A percentile compares a stretch with the other conserved stretches of the same genome.
Conservation (phyloP, 345 rosid genomes). For the Rhodomyrtus tomentosa region DNA sequence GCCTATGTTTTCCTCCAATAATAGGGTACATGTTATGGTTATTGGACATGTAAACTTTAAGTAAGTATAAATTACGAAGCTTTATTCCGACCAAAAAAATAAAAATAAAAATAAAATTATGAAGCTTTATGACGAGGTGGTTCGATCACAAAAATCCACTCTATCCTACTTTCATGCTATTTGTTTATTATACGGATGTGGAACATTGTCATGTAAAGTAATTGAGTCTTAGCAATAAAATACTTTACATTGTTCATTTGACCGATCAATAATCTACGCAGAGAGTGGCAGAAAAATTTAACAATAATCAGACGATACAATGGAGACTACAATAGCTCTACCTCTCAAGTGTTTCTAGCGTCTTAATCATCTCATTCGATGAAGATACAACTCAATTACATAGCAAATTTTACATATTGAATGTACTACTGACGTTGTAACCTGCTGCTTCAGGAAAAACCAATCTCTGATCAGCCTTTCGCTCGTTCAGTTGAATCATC, state of each 20-base stretch:
- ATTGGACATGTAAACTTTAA: neutral
- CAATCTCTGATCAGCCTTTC: neutral
- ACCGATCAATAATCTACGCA: neutral
- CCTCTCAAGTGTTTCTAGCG: too few relatives aligned
- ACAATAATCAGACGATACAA: too few relatives aligned
- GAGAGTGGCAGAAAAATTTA: neutral
- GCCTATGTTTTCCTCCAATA: neutral
- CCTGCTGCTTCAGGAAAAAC: neutral
- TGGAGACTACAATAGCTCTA: too few relatives aligned
- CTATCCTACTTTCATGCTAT: neutral
- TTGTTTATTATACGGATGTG: neutral
- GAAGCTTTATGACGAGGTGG: neutral
- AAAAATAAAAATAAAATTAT: too few relatives aligned
- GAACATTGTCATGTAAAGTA: neutral
- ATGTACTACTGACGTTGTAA: neutral
- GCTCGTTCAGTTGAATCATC: neutral
- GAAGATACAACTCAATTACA: neutral
- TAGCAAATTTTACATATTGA: neutral
- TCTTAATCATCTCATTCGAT: neutral
- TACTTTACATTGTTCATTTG: neutral
- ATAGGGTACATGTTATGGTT: neutral
- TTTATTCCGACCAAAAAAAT: too few relatives aligned
- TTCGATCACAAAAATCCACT: neutral
- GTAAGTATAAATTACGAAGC: too few relatives aligned
- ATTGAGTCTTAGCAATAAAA: too few relatives aligned